Percentiles rank a stretch among this genome's conserved stretches.
Evolutionary conservation across 2,329 filamentous ascomycete species (phyloP).

Genomic region (Hymenoscyphus infarciens): DNA sequence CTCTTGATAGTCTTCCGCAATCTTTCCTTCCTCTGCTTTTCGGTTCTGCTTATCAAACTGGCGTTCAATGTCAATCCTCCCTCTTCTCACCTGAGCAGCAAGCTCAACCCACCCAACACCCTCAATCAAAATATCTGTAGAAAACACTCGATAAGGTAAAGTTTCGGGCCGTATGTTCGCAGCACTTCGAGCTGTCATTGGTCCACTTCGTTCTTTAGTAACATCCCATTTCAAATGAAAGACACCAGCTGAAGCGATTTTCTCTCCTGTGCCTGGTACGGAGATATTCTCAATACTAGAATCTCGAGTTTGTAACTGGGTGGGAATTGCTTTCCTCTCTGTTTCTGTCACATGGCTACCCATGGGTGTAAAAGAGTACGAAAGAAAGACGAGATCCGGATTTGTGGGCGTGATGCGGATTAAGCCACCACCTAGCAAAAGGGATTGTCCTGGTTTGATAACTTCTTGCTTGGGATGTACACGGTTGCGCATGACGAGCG

Average conservation of each 20-base stretch:
- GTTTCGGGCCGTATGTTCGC: slow-evolving; percentile 60
- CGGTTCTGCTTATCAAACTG: not conserved
- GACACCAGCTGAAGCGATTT: slow-evolving; percentile 66
- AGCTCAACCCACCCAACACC: slow-evolving; percentile 93
- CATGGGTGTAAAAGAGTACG: slow-evolving; percentile 84
- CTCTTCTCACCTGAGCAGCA: slow-evolving; percentile 71
- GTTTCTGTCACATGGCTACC: slow-evolving; percentile 73
- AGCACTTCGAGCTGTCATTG: slow-evolving; percentile 61
- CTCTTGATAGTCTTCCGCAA: slow-evolving; percentile 17
- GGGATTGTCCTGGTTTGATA: slow-evolving; percentile 72
- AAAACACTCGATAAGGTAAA: slow-evolving; percentile 76
- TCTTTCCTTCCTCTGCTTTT: not conserved
- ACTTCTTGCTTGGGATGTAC: slow-evolving; percentile 69
- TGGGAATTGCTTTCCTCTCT: slow-evolving; percentile 66
- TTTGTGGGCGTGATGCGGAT: slow-evolving; percentile 79
- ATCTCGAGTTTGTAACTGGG: slow-evolving; percentile 62
- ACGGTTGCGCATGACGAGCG: slow-evolving; percentile 75
- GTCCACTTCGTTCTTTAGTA: slow-evolving; percentile 73
- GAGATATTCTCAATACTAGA: slow-evolving; percentile 62
- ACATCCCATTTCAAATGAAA: slow-evolving; percentile 79
- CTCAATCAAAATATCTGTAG: slow-evolving; percentile 83
- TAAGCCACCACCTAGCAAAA: slow-evolving; percentile 81
- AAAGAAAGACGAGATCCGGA: slow-evolving; percentile 62
- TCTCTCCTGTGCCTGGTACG: slow-evolving; percentile 51
- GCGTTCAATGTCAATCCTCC: slow-evolving; percentile 34